Base-by-base conservation (phyloP, 2,329 filamentous ascomycete genomes). In the Pleomassaria siparia region DNA sequence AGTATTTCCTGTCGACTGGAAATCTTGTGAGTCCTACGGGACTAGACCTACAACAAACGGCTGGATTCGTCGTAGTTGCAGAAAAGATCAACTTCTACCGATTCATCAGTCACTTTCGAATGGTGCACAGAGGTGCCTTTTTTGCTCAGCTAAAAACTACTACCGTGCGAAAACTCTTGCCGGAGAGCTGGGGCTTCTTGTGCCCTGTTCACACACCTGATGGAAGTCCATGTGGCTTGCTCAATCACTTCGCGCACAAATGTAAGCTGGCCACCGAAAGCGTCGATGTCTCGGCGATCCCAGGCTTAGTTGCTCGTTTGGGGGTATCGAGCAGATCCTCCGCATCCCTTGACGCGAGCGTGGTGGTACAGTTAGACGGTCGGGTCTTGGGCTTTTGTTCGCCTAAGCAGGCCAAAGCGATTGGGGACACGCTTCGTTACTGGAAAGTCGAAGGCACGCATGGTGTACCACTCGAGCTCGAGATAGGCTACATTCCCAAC, bases 41-140 rank as follows among this genome's bases (percentile, higher is more conserved):
- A 55, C 80, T 99, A 32, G 94, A 99, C 79, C 73, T 96, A 63
- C 94, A 97, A 67, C 94, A 99, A 72, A 86, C 87, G 0, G 94
- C 92, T 11, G 94, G 94, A 53, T 99, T 95, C 72, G 95, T 90
- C 0, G 91, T 99, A 42, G 91, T 97, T 43, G 94, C 94, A 2
- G 94, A 99, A 70, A 97, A 97, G 80, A 92, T 99, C 69, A 99
- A 99, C 76, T 99, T 97, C 70, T 84, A 95, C 64, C 89, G 94
- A 63, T 99, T 97, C 76, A 95, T 99, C 75, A 94, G 89, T 72
- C 94, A 99, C 72, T 99, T 99, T 81, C 88, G 94, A 58, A 96
- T 96, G 91, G 90, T 99, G 48, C 94, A 99, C 76, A 85, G 94
- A 84, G 94, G 94, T 78, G 94, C 90, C 68, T 99, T 99, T 81